These are phyloP conservation scores for Coemansia erecta DNA, from an alignment of 192 early-diverging fungal genomes.

Conservation along the genomic window DNA sequence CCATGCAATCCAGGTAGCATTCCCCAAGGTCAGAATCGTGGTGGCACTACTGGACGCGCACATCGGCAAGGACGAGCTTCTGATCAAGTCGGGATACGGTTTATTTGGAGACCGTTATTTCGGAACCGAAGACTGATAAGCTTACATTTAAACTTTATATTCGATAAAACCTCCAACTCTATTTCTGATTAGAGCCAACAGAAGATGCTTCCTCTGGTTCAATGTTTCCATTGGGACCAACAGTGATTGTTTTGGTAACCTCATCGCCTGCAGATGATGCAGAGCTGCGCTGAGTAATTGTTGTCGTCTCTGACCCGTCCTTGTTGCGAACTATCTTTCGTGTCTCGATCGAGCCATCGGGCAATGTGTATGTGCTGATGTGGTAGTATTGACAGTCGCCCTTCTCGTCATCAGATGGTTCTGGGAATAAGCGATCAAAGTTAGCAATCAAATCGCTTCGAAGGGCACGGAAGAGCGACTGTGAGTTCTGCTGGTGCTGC, in stretches of 20 bases:
- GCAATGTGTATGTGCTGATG: slow-evolving; percentile 38
- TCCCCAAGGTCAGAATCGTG: slow-evolving; percentile 78
- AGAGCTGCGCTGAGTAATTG: slow-evolving; percentile 22
- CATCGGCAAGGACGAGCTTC: slow-evolving; percentile 61
- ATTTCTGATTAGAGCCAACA: neutral
- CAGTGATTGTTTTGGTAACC: slow-evolving; percentile 4
- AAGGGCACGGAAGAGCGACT: slow-evolving; percentile 19
- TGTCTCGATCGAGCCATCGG: slow-evolving; percentile 49
- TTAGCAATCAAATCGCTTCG: slow-evolving; percentile 24
- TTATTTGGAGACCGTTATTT: slow-evolving; percentile 79
- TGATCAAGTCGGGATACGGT: slow-evolving; percentile 81
- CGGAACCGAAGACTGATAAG: slow-evolving; percentile 39
- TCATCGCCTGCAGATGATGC: slow-evolving; percentile 13
- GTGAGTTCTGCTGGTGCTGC: slow-evolving; percentile 1
- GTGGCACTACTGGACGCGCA: slow-evolving; percentile 76
- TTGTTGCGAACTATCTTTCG: slow-evolving; percentile 31
- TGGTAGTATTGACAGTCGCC: slow-evolving; percentile 27
- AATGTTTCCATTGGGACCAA: neutral
- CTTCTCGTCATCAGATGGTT: slow-evolving; percentile 15
- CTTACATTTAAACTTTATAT: neutral
- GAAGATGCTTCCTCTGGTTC: neutral
- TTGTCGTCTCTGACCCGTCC: slow-evolving; percentile 30
- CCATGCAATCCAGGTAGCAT: slow-evolving; percentile 75
- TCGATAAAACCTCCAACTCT: neutral
- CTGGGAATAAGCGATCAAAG: slow-evolving; percentile 34